A percentile compares a stretch with the other conserved stretches of the same genome.
Conservation (phyloP, 139 green algal species). For the Volvox reticuliferus region DNA sequence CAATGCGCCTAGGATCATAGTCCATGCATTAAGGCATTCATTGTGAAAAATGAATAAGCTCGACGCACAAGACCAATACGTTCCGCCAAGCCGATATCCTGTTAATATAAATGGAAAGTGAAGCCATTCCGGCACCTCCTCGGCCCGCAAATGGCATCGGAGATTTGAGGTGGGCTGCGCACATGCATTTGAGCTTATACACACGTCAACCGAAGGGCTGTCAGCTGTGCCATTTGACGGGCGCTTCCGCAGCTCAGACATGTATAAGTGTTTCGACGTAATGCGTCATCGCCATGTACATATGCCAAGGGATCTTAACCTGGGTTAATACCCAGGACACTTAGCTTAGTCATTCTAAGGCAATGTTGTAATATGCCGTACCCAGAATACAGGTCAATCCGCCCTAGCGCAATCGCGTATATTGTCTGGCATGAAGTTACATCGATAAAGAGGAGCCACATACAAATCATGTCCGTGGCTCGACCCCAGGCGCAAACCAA, state of each 20-base stretch:
- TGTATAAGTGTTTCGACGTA: neutral
- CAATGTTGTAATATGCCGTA: too few relatives aligned
- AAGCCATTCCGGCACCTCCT: neutral
- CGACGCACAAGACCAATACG: neutral
- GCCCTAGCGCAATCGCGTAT: too few relatives aligned
- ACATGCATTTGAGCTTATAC: neutral
- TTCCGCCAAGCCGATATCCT: slow-evolving; percentile 5
- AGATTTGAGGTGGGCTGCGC: neutral
- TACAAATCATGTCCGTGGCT: too few relatives aligned
- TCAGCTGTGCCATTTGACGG: neutral
- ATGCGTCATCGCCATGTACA: too few relatives aligned
- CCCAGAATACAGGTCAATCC: too few relatives aligned
- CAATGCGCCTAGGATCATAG: neutral
- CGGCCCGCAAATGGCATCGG: neutral
- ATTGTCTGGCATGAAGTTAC: too few relatives aligned
- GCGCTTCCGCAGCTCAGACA: slow-evolving; percentile 6
- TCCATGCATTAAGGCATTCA: slow-evolving; percentile 18
- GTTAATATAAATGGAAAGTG: neutral
- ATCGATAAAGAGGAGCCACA: too few relatives aligned
- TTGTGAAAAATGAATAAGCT: slow-evolving; percentile 9
- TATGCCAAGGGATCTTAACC: too few relatives aligned
- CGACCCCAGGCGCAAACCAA: too few relatives aligned
- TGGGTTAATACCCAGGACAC: too few relatives aligned
- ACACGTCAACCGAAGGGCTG: neutral
- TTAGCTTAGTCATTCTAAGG: too few relatives aligned